Evolutionary conservation across 768 basidiomycete species (phyloP).

Genomic region (Boletellus ananas): DNA sequence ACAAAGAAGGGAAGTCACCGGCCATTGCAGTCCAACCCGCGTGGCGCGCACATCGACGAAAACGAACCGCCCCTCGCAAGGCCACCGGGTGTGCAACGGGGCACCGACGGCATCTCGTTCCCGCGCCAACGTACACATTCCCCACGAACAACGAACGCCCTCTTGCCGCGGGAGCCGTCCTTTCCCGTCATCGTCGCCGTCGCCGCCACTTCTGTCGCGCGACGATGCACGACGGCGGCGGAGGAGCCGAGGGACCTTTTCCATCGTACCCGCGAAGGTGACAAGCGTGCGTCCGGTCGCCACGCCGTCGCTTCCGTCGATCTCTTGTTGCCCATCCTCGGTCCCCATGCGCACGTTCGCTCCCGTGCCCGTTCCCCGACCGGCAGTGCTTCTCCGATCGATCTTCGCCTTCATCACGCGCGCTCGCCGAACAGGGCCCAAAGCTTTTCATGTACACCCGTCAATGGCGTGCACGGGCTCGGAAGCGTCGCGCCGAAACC

Average conservation of each 20-base stretch:
- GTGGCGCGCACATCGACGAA: conserved; percentile 11
- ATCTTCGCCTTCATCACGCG: conserved; percentile 11
- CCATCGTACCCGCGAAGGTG: conserved; percentile 11
- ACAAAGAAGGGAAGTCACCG: conserved; percentile 5
- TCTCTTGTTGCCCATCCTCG: conserved; percentile 11
- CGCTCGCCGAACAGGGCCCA: conserved; percentile 8
- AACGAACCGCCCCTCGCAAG: conserved; percentile 14
- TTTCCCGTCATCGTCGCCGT: background rate
- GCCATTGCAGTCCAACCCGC: background rate
- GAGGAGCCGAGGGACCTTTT: background rate
- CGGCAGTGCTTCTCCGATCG: conserved; percentile 18
- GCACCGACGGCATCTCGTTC: conserved; percentile 8
- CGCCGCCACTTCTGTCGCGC: conserved; percentile 5
- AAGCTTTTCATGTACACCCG: conserved; percentile 6
- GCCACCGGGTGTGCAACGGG: background rate
- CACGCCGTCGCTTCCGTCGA: conserved; percentile 16
- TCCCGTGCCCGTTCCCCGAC: background rate
- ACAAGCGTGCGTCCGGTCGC: conserved; percentile 11
- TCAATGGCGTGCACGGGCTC: background rate
- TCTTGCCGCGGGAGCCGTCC: background rate
- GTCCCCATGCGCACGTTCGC: background rate
- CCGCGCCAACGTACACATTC: conserved; percentile 11
- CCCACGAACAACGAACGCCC: conserved; percentile 11
- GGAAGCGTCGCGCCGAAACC: conserved; percentile 6
- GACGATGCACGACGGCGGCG: background rate